Base-by-base conservation (phyloP, 1,139 yeast species). In the Kodamaea anthophila region DNA sequence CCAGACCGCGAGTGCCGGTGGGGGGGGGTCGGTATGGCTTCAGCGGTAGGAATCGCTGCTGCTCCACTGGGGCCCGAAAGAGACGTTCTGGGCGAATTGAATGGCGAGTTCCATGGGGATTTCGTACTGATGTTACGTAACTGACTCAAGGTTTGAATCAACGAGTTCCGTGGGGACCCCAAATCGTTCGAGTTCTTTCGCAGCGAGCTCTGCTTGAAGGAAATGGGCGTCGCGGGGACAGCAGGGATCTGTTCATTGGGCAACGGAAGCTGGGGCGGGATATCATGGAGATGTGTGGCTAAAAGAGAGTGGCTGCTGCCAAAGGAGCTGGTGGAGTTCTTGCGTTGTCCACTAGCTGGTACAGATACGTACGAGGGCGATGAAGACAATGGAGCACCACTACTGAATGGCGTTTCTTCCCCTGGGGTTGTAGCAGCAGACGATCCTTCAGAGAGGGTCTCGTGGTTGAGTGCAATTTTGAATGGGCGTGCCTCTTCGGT, bases 191-290 rank as follows among this genome's bases (percentile, higher is more conserved):
- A 61, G 30, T 54, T 57, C 35, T 49, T 60, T 15, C 71, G 41
- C 7, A 70, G 63, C 11, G 42, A 31, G 13, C 58, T 44, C 6
- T 51, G 47, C 28, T 58, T 51, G 36, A 55, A 63, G 3, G 65
- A 57, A 1, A 47, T 33, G 3, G 64, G 62, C 1, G 62, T 50
- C 0, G 60, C 49, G 9, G 69, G 73, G 24, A 56, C 63, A 5
- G 63, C 49, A 13, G 80, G 79, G 13, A 71, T 47, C 9, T 70
- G 70, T 25, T 70, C 77, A 12, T 47, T 51, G 2, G 84, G 84
- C 35, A 72, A 53, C 2, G 79, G 75, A 15, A 63, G 50, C 38
- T 62, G 74, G 0, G 78, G 71, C 2, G 84, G 84, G 4, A 77
- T 53, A 20, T 63, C 68, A 33, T 55, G 63, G 11, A 63, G 47